phyloP scores from a whole-genome alignment of 306 rosid genomes.

The Fragaria nilgerrensis region DNA sequence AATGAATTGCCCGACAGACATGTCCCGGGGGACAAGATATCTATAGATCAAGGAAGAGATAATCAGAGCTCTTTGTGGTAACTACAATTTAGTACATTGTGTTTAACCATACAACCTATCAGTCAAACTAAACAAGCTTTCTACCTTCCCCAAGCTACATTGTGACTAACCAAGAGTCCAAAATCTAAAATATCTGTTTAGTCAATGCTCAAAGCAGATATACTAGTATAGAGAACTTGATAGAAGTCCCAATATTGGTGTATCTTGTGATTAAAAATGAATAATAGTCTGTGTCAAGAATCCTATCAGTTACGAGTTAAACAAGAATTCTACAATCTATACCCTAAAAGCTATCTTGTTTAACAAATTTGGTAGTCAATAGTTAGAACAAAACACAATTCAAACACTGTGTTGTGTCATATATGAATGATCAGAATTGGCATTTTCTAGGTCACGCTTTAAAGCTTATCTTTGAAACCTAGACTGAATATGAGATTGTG shows the following conservation, averaged over 20 bases:
- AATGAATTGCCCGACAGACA: conserved; percentile 72
- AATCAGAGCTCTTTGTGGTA: neutral
- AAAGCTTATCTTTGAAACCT: no score
- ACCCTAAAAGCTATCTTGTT: neutral
- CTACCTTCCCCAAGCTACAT: no score
- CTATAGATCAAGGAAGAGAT: conserved; percentile 29
- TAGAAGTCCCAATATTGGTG: neutral
- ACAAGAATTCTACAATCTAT: neutral
- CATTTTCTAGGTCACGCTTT: neutral
- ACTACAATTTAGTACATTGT: neutral
- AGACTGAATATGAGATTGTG: neutral
- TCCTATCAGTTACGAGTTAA: neutral
- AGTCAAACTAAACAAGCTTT: no score
- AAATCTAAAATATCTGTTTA: no score
- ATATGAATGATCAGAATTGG: neutral
- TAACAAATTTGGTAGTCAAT: neutral
- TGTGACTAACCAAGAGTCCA: no score
- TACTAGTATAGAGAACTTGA: no score
- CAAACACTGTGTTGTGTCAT: neutral
- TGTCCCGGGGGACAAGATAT: conserved; percentile 79
- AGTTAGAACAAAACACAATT: neutral
- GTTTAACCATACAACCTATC: no score
- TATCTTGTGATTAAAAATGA: no score
- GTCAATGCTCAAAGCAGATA: no score
- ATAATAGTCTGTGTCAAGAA: neutral